Percentiles rank a stretch among this genome's conserved stretches.
Conservation (phyloP, 139 green algal genomes). For the Chlamydomonas incerta region DNA sequence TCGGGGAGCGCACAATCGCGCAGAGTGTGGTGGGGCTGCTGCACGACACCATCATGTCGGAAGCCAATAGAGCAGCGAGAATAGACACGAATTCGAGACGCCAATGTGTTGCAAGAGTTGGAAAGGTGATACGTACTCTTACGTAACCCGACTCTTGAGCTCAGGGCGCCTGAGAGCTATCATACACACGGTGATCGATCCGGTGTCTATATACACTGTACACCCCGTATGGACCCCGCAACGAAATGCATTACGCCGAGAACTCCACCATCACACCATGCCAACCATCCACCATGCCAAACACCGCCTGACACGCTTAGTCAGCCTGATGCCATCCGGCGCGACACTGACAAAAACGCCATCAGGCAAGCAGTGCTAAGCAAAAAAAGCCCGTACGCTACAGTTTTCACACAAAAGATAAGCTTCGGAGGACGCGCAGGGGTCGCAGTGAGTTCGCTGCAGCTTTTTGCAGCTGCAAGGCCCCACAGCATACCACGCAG, state of each 20-base stretch:
- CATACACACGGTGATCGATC: neutral
- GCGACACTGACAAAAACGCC: neutral
- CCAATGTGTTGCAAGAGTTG: neutral
- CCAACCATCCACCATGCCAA: neutral
- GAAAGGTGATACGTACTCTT: neutral
- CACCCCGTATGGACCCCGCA: neutral
- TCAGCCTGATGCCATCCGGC: neutral
- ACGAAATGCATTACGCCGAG: neutral
- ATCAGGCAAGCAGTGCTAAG: neutral
- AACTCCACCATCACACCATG: neutral
- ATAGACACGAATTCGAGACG: neutral
- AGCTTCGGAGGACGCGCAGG: neutral
- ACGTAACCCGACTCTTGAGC: neutral
- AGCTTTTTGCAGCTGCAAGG: too few species aligned
- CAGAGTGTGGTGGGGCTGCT: too few species aligned
- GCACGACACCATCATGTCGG: too few species aligned
- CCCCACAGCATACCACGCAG: neutral
- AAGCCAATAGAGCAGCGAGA: too few species aligned
- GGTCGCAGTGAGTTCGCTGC: neutral
- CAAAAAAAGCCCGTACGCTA: neutral
- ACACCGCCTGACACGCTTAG: neutral
- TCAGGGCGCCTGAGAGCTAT: neutral
- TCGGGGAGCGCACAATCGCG: too few species aligned
- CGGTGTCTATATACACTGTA: neutral
- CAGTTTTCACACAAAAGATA: neutral